Evolutionary conservation across 2,329 filamentous ascomycete species (phyloP).

Genomic region (Epichloe baconii): DNA sequence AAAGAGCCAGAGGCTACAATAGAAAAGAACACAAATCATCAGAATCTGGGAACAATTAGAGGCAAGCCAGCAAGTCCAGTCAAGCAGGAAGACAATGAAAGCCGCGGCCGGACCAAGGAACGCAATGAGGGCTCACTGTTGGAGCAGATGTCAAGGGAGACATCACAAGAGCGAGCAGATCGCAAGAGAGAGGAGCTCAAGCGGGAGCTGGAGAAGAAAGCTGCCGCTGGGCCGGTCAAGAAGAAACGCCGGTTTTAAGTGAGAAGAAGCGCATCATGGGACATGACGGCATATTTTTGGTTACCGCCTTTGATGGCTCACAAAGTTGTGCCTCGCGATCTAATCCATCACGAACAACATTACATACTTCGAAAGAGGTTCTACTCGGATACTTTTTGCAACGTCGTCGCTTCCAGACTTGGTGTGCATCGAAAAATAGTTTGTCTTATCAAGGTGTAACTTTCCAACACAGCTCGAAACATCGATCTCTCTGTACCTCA

Average conservation of each 20-base stretch:
- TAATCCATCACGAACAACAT: not conserved
- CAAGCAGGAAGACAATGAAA: slow-evolving; percentile 13
- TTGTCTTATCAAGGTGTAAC: not conserved
- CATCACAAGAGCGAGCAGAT: slow-evolving; percentile 33
- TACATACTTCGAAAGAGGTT: not conserved
- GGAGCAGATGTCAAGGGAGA: slow-evolving; percentile 25
- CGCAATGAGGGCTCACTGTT: slow-evolving; percentile 10
- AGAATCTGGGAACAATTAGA: slow-evolving; percentile 23
- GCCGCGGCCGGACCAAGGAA: slow-evolving; percentile 11
- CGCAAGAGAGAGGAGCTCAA: slow-evolving; percentile 38
- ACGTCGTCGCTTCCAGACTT: not conserved
- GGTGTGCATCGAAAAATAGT: not conserved
- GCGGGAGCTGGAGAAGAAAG: slow-evolving; percentile 35
- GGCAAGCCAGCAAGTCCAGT: slow-evolving; percentile 7
- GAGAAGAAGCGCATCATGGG: not conserved
- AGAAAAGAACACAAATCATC: slow-evolving; percentile 4
- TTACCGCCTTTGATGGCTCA: not conserved
- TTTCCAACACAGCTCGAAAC: too few relatives aligned
- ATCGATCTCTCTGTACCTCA: too few relatives aligned
- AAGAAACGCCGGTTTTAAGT: slow-evolving; percentile 43
- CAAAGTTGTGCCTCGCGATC: not conserved
- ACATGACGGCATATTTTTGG: too few relatives aligned
- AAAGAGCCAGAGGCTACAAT: not conserved
- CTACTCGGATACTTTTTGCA: not conserved
- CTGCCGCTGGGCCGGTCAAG: slow-evolving; percentile 34